These are phyloP conservation scores for Leptographium procerum DNA, from an alignment of 2,329 filamentous ascomycete genomes.

Conservation along the genomic window DNA sequence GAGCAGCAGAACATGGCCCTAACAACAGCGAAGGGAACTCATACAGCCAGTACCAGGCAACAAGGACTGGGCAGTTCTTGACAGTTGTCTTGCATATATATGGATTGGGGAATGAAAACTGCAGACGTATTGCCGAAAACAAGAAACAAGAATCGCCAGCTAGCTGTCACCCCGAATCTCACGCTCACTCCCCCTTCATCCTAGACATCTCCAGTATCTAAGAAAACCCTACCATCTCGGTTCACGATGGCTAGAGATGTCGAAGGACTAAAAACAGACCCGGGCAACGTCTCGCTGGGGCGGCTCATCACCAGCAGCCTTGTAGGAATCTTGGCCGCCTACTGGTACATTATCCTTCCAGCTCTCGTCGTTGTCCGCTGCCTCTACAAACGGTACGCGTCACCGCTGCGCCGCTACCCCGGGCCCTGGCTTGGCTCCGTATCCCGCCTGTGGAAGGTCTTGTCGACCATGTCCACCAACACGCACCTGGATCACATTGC, in stretches of 20 bases:
- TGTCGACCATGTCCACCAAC: constrained; percentile 24
- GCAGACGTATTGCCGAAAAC: too few relatives aligned
- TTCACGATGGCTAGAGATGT: background rate
- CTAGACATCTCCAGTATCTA: background rate
- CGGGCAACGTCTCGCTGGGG: constrained; percentile 14
- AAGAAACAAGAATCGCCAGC: too few relatives aligned
- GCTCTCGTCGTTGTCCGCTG: constrained; percentile 17
- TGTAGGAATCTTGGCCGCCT: constrained; percentile 14
- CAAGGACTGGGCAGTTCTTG: too few relatives aligned
- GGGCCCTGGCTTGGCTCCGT: constrained; percentile 23
- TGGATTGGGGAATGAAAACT: too few relatives aligned
- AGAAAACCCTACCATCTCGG: background rate
- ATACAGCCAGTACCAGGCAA: too few relatives aligned
- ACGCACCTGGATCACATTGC: constrained; percentile 32
- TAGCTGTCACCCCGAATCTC: too few relatives aligned
- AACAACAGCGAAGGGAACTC: too few relatives aligned
- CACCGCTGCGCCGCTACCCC: constrained; percentile 23
- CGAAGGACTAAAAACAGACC: constrained; percentile 12
- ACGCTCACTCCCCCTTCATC: background rate
- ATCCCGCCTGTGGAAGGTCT: constrained; percentile 29
- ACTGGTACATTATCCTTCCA: constrained; percentile 20
- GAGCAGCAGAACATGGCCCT: too few relatives aligned
- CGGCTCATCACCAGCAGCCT: constrained; percentile 13
- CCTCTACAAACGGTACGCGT: constrained; percentile 21
- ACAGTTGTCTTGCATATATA: too few relatives aligned